These are phyloP conservation scores for Spergularia bocconei DNA, from an alignment of 148 eudicot genomes.

Conservation along the genomic window DNA sequence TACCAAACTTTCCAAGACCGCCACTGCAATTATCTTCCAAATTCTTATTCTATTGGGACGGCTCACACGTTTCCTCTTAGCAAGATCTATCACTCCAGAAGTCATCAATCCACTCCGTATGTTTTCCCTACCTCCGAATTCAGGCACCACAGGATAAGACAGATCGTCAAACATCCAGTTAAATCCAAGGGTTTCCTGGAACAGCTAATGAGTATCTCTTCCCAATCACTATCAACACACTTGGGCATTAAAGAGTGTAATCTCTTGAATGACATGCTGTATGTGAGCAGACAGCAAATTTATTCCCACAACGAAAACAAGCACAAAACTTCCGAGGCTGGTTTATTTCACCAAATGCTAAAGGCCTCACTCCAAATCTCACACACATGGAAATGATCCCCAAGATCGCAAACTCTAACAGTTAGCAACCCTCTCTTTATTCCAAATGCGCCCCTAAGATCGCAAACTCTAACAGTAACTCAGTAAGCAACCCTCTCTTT, in stretches of 20 bases:
- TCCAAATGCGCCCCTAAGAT: constrained; percentile 36
- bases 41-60: constrained; percentile 35
- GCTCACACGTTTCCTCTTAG: constrained; percentile 57
- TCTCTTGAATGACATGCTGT: constrained; percentile 72
- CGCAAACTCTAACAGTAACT: constrained; percentile 48
- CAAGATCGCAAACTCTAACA: too few relatives aligned
- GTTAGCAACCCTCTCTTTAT: too few relatives aligned
- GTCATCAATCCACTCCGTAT: constrained; percentile 29
- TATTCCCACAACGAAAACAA: constrained; percentile 80
- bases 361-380: too few relatives aligned
- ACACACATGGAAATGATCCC: constrained; percentile 32
- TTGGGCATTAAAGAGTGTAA: constrained; percentile 69
- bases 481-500: constrained; percentile 46
- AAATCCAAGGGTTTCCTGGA: constrained; percentile 91
- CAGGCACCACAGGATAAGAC: constrained; percentile 38
- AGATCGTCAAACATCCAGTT: constrained; percentile 52
- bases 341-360: constrained; percentile 53
- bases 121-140: constrained; percentile 10
- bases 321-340: constrained; percentile 76
- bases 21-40: constrained; percentile 42
- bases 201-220: constrained; percentile 72
- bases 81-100: constrained; percentile 39
- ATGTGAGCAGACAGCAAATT: constrained; percentile 53
- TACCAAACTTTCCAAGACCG: constrained; percentile 26
- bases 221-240: constrained; percentile 66